Evolutionary conservation across 306 rosid species (phyloP).

Genomic region (Rosa multiflora): DNA sequence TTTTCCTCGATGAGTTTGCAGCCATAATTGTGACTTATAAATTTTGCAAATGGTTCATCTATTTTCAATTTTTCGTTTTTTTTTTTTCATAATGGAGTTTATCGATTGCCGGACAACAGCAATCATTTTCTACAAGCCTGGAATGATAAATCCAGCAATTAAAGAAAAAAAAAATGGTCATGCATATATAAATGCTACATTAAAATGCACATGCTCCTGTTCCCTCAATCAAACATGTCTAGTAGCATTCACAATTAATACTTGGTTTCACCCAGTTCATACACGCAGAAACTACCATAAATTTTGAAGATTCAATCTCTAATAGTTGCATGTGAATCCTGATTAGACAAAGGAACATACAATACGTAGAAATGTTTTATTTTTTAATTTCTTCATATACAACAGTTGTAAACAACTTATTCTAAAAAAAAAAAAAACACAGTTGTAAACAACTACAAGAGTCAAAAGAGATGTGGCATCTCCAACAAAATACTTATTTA

Average conservation of each 20-base stretch:
- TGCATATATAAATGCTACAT: slow-evolving; percentile 54
- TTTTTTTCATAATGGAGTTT: not conserved
- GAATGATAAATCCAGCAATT: slow-evolving; percentile 26
- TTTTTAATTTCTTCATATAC: not conserved
- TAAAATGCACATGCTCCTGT: slow-evolving; percentile 70
- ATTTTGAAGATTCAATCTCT: slow-evolving; percentile 7
- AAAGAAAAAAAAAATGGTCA: slow-evolving; percentile 24
- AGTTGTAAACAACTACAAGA: not conserved
- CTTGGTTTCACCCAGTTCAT: slow-evolving; percentile 2
- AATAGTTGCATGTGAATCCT: not conserved
- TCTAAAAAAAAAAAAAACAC: not conserved
- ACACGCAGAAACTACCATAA: slow-evolving; percentile 14
- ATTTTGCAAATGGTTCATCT: not conserved
- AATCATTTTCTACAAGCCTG: slow-evolving; percentile 27
- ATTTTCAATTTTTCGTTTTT: not conserved
- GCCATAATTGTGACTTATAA: not conserved
- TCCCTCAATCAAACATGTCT: slow-evolving; percentile 41
- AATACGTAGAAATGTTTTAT: not conserved
- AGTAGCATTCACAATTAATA: slow-evolving; percentile 45
- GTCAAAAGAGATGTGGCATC: not conserved
- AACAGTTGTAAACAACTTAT: not conserved
- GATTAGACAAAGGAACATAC: not conserved
- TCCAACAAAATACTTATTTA: too few species aligned
- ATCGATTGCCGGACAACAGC: slow-evolving; percentile 16
- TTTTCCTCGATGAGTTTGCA: not conserved